A percentile compares a stretch with the other conserved stretches of the same genome.
phyloP scores from a whole-genome alignment of 176 grass and related monocot genomes.

The Raddia distichophylla region DNA sequence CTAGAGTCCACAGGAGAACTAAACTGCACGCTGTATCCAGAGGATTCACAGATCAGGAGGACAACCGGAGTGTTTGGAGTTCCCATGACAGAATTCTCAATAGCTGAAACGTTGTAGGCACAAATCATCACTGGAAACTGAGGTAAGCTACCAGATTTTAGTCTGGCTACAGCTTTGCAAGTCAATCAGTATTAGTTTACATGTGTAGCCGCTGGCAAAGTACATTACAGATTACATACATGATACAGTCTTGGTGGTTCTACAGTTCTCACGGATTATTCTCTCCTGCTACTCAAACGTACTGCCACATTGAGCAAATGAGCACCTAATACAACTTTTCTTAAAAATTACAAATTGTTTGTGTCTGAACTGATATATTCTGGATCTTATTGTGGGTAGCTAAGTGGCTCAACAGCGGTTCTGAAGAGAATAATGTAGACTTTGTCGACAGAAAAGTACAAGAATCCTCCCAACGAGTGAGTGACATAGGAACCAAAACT shows the following conservation, averaged over 20 bases:
- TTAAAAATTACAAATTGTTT: constrained; percentile 18
- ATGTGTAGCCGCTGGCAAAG: background rate
- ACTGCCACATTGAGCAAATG: background rate
- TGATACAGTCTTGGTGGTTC: background rate
- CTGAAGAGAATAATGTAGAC: constrained; percentile 67
- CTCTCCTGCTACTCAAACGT: background rate
- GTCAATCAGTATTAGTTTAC: constrained; percentile 1
- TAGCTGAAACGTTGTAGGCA: background rate
- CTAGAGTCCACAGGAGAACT: no score
- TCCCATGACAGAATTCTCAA: background rate
- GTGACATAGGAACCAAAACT: constrained; percentile 78
- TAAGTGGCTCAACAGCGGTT: constrained; percentile 56
- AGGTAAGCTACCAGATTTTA: background rate
- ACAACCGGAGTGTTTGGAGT: background rate
- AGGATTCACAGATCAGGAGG: background rate
- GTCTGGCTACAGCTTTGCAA: constrained; percentile 1
- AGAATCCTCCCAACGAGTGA: constrained; percentile 66
- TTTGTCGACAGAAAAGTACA: constrained; percentile 75
- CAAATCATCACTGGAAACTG: background rate
- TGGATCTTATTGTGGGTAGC: constrained; percentile 18
- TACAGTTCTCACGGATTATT: constrained; percentile 21
- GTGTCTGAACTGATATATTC: background rate
- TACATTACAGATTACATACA: background rate
- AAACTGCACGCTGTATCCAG: background rate
- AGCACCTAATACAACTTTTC: constrained; percentile 31